These are phyloP conservation scores for Neospermospora avenae DNA, from an alignment of 2,329 filamentous ascomycete species.

Conservation along the genomic window DNA sequence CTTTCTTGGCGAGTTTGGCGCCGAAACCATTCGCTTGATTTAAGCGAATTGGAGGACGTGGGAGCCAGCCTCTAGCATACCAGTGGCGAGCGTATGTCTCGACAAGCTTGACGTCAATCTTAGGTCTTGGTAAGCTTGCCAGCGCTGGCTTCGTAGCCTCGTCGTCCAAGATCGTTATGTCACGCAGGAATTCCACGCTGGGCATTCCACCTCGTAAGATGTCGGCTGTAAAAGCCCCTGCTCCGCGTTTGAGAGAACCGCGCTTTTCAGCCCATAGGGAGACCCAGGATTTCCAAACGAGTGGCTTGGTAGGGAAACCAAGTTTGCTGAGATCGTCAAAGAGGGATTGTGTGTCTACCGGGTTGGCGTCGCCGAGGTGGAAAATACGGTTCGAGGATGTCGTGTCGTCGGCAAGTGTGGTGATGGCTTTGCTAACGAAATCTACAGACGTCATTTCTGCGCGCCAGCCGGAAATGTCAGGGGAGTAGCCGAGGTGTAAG, in stretches of 20 bases:
- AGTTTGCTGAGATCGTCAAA: conserved; percentile 63
- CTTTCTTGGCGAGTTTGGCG: conserved; percentile 40
- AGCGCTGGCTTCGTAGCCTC: conserved; percentile 61
- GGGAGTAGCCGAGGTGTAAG: conserved; percentile 66
- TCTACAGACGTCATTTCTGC: conserved; percentile 84
- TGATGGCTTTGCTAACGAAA: conserved; percentile 72
- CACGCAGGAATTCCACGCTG: conserved; percentile 65
- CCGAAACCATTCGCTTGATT: conserved; percentile 40
- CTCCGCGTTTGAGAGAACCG: conserved; percentile 59
- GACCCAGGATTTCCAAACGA: conserved; percentile 73
- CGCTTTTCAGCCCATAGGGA: conserved; percentile 69
- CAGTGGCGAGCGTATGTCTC: conserved; percentile 78
- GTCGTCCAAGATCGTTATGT: conserved; percentile 72
- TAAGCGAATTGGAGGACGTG: conserved; percentile 54
- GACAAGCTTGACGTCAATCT: conserved; percentile 66
- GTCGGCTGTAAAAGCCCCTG: conserved; percentile 73
- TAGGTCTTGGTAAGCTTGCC: conserved; percentile 56
- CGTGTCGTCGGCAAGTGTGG: conserved; percentile 63
- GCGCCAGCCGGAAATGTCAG: conserved; percentile 70
- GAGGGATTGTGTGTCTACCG: conserved; percentile 61
- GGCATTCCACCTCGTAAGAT: conserved; percentile 81
- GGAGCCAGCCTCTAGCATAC: conserved; percentile 75
- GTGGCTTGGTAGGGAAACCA: conserved; percentile 65
- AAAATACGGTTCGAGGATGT: conserved; percentile 63
- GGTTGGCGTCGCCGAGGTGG: conserved; percentile 71